phyloP scores from a whole-genome alignment of 192 early-diverging fungal species.

The Chytriomyces hyalinus region DNA sequence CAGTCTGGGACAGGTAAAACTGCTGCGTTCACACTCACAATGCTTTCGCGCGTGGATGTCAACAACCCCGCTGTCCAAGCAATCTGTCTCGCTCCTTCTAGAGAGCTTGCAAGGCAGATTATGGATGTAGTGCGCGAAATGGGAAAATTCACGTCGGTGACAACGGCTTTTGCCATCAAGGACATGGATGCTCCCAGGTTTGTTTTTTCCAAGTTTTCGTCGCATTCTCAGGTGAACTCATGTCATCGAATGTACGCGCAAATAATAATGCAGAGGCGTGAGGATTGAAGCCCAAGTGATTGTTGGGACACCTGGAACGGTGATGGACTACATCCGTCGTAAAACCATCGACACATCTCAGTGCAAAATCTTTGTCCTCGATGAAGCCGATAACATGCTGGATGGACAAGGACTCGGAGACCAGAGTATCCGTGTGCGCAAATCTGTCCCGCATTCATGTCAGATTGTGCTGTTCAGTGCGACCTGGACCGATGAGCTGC shows the following conservation, averaged over 20 bases:
- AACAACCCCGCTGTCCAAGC: conserved; percentile 74
- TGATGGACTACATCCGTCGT: conserved; percentile 74
- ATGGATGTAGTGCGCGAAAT: conserved; percentile 87
- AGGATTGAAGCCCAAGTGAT: conserved; percentile 80
- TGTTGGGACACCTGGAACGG: conserved; percentile 94
- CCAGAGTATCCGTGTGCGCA: conserved; percentile 84
- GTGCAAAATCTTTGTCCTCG: conserved; percentile 87
- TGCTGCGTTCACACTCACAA: conserved; percentile 92
- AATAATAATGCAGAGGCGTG: conserved; percentile 44
- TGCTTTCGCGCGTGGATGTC: conserved; percentile 85
- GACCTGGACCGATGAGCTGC: conserved; percentile 83
- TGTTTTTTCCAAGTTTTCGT: conserved; percentile 50
- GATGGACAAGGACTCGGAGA: conserved; percentile 80
- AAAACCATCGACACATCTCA: conserved; percentile 63
- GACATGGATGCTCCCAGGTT: conserved; percentile 50
- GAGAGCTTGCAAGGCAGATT: conserved; percentile 95
- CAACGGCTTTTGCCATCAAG: conserved; percentile 78
- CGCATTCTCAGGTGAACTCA: background rate
- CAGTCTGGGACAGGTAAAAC: conserved; percentile 98
- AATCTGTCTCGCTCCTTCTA: conserved; percentile 87
- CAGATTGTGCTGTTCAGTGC: conserved; percentile 96
- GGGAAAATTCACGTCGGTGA: conserved; percentile 88
- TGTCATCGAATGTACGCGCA: background rate
- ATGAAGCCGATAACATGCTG: conserved; percentile 99
- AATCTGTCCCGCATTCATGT: conserved; percentile 73